Base-by-base conservation (phyloP, 108 stramenopile species). In the Cyclotella sp. region DNA sequence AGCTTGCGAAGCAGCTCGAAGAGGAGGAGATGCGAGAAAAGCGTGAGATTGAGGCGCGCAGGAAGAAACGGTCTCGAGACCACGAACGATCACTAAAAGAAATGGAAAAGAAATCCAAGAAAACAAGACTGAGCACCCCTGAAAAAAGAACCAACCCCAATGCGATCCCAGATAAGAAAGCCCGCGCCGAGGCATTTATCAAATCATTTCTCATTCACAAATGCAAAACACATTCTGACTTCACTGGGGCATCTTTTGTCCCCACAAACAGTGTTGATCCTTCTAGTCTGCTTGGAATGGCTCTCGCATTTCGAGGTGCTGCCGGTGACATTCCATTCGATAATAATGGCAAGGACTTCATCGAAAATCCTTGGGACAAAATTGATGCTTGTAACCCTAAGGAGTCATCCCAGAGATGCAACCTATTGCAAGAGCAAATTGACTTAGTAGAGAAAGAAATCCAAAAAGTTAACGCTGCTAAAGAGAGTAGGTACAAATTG, bases 251-350 rank as follows among this genome's bases (percentile, higher is more conserved):
- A 16, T 30, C 81, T 51, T 88, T 70, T 45, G 82, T 90, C 41
- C 87, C 91, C 11, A 81, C 87, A 9, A 77, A 89, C 39, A 74
- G 78, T 49, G 84, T 95, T 27, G 94, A 95, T 30, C 84, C 91
- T 13, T 78, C 84, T 26, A 86, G 92, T 7, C 67, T 95, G 24
- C 81, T 91, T 44, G 91, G 92, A 1, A 89, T 95, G 89, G 91
- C 95, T 18, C 84, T 95, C 39, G 95, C 92, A 15, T 95, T 95
- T 77, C 88, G 95, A 43, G 91, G 87, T 51, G 90, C 92, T 26
- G 88, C 95, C 12, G 95, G 95, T 0, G 88, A 93, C 39, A 73
- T 93, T 44, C 77, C 82, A n/a, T 85, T 91, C 75, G 84, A 87
- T 53, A 88, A 81, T 54, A 83, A 72, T 30, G 88, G 85, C 9